A percentile compares a stretch with the other conserved stretches of the same genome.
phyloP scores from a whole-genome alignment of 2,329 filamentous ascomycete genomes.

The Alternaria sp. region DNA sequence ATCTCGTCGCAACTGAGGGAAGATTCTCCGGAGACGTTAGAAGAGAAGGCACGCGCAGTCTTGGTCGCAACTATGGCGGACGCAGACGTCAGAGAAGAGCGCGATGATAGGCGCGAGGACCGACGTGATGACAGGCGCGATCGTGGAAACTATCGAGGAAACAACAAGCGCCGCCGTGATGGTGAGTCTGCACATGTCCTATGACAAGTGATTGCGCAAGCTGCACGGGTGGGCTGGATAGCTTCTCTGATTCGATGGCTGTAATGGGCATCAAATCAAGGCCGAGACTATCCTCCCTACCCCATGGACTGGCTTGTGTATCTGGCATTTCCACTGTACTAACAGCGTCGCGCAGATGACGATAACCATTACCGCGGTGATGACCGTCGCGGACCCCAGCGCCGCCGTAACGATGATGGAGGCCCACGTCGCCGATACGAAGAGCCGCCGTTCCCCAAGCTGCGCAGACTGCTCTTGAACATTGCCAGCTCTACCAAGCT shows the following conservation, averaged over 20 bases:
- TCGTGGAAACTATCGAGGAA: slow-evolving; percentile 30
- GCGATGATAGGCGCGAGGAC: slow-evolving; percentile 35
- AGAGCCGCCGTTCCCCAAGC: slow-evolving; percentile 43
- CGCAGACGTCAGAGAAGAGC: slow-evolving; percentile 36
- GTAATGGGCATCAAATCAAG: neutral
- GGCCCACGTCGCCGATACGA: slow-evolving; percentile 43
- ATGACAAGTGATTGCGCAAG: neutral
- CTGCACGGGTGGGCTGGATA: neutral
- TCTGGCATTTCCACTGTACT: slow-evolving; percentile 4
- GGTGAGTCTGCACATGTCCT: slow-evolving; percentile 25
- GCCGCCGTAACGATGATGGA: slow-evolving; percentile 37
- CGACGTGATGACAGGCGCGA: slow-evolving; percentile 33
- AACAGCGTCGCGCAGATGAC: slow-evolving; percentile 28
- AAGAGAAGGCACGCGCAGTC: slow-evolving; percentile 14
- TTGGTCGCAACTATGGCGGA: slow-evolving; percentile 37
- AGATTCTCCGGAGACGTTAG: slow-evolving; percentile 14
- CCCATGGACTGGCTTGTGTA: neutral
- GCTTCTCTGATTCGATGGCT: neutral
- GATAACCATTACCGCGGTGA: slow-evolving; percentile 36
- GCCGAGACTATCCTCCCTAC: neutral
- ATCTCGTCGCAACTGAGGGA: slow-evolving; percentile 9
- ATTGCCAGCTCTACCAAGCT: slow-evolving; percentile 48
- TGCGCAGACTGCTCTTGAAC: slow-evolving; percentile 44
- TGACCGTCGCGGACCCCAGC: slow-evolving; percentile 40
- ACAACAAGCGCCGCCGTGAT: slow-evolving; percentile 42